Conservation (phyloP, 2,329 filamentous ascomycete genomes). For the Epichloe uncinata region DNA sequence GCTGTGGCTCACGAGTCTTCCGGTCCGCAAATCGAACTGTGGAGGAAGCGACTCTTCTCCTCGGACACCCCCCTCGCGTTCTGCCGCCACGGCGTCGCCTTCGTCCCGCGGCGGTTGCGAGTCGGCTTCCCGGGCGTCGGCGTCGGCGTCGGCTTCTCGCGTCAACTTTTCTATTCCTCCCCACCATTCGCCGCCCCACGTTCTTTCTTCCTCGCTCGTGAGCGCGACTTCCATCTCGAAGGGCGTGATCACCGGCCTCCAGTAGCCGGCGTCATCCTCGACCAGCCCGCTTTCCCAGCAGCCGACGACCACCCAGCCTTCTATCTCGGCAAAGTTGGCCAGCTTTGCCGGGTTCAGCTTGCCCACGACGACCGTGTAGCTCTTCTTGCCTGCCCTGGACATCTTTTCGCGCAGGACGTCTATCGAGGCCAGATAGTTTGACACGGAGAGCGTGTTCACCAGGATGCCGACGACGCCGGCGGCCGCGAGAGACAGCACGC, state of each 20-base stretch:
- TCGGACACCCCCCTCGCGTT: constrained; percentile 28
- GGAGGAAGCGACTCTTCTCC: constrained; percentile 67
- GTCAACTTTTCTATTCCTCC: constrained; percentile 67
- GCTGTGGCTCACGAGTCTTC: constrained; percentile 65
- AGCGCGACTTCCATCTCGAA: constrained; percentile 79
- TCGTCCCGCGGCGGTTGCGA: background rate
- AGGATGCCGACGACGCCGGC: constrained; percentile 83
- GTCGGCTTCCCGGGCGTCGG: constrained; percentile 14
- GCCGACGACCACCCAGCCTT: constrained; percentile 92
- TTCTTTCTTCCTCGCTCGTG: constrained; percentile 56
- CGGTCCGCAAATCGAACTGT: constrained; percentile 85
- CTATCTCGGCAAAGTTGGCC: constrained; percentile 90
- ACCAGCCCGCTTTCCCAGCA: constrained; percentile 96
- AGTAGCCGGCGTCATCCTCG: constrained; percentile 72
- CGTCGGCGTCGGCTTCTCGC: constrained; percentile 19
- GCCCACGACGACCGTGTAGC: constrained; percentile 90
- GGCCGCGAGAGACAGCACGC: constrained; percentile 67
- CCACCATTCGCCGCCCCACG: constrained; percentile 84
- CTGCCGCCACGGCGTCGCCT: background rate
- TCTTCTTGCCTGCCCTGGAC: constrained; percentile 74
- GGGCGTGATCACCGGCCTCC: constrained; percentile 81
- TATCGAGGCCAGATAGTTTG: constrained; percentile 77
- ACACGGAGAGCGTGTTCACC: constrained; percentile 87
- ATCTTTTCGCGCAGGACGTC: constrained; percentile 61
- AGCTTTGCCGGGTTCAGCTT: constrained; percentile 93